phyloP scores from a whole-genome alignment of 1,284 basidiomycete species.

The Neotropicomus parvogracilis region DNA sequence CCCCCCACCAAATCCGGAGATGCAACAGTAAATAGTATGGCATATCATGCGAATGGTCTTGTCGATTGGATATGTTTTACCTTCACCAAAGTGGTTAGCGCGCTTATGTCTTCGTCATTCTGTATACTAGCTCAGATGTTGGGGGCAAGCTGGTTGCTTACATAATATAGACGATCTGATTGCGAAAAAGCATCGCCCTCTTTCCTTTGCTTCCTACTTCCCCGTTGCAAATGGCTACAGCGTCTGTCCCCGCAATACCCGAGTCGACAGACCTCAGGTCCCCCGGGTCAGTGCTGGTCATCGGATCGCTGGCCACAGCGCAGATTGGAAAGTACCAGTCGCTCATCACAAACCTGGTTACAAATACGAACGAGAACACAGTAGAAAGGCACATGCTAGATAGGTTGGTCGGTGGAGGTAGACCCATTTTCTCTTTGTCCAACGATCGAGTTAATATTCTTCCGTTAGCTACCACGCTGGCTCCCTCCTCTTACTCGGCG shows the following conservation, averaged over 20 bases:
- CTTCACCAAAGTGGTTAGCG: conserved; percentile 3
- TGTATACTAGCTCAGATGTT: too few relatives aligned
- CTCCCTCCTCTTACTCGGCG: conserved; percentile 55
- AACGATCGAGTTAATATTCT: conserved; percentile 11
- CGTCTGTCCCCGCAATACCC: conserved; percentile 14
- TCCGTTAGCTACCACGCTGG: conserved; percentile 53
- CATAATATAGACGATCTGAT: conserved; percentile 25
- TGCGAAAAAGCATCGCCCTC: conserved; percentile 7
- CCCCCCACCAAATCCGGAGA: conserved; percentile 34
- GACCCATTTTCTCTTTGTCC: conserved; percentile 17
- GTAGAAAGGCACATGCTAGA: conserved; percentile 77
- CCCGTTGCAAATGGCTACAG: conserved; percentile 48
- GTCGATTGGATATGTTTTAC: conserved; percentile 9
- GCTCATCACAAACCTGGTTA: conserved; percentile 56
- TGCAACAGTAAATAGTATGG: conserved; percentile 24
- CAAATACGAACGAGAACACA: conserved; percentile 34
- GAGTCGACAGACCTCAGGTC: conserved; percentile 4
- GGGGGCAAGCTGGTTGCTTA: conserved; percentile 20
- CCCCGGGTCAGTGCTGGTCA: conserved; percentile 55
- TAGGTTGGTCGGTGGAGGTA: conserved; percentile 72
- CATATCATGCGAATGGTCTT: not conserved
- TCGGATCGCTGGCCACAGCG: conserved; percentile 72
- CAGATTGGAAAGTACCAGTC: conserved; percentile 72
- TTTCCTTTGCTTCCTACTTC: not conserved
- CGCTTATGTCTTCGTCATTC: too few relatives aligned